These are phyloP conservation scores for Avena atlantica DNA, from an alignment of 176 grass and related monocot species.

Conservation along the genomic window DNA sequence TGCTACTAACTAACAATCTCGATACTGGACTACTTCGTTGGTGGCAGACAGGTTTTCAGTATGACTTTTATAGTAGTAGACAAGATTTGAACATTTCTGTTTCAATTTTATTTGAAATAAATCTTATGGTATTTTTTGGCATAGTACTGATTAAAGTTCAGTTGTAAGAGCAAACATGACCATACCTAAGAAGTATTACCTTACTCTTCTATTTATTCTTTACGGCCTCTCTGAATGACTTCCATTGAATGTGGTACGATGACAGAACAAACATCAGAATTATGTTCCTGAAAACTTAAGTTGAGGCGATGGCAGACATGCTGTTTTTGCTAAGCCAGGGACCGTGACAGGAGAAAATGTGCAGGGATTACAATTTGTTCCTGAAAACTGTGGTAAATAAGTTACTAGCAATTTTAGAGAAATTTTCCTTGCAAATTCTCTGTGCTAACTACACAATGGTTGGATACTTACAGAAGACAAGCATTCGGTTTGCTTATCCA, in stretches of 20 bases:
- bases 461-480: neutral
- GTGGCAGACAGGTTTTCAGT: slow-evolving; percentile 1
- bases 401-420: neutral
- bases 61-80: neutral
- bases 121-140: slow-evolving; percentile 14
- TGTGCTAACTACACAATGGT: neutral
- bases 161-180: slow-evolving; percentile 1
- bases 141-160: neutral
- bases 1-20: slow-evolving; percentile 18
- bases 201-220: neutral
- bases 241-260: neutral
- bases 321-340: too few species aligned
- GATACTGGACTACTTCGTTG: neutral
- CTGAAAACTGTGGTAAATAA: neutral
- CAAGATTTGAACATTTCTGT: neutral
- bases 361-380: too few species aligned
- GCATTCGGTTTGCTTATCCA: neutral
- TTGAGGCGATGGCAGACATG: too few species aligned
- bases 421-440: neutral
- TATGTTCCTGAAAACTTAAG: too few species aligned
- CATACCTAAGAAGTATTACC: neutral
- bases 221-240: neutral
- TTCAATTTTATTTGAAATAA: neutral
- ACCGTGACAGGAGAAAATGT: too few species aligned
- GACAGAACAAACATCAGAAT: neutral